Evolutionary conservation across 108 stramenopile species (phyloP).

Genomic region (Hondaea fermentalgiana): DNA sequence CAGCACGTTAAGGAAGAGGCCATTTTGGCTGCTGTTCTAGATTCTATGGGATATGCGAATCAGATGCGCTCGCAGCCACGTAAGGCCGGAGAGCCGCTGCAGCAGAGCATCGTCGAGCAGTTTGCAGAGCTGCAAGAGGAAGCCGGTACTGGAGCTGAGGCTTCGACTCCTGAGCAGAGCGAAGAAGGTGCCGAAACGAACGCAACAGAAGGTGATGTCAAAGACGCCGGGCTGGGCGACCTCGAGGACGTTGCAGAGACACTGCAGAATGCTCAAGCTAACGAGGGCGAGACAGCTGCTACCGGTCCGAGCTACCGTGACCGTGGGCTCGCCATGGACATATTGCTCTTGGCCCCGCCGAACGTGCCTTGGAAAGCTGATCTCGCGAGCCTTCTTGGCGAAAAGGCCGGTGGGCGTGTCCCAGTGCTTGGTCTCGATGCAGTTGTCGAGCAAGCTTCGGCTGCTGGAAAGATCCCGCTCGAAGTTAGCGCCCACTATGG

Average conservation of each 20-base stretch:
- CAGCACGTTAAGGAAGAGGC: conserved; percentile 42
- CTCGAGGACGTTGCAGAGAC: background rate
- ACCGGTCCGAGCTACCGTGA: background rate
- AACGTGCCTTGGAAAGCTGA: background rate
- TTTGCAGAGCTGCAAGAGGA: background rate
- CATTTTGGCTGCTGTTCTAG: conserved; percentile 16
- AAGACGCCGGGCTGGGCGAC: background rate
- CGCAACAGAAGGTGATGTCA: background rate
- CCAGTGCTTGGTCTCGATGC: background rate
- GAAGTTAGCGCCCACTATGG: background rate
- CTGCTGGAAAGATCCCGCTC: background rate
- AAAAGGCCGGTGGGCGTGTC: background rate
- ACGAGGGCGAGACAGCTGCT: background rate
- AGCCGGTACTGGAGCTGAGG: background rate
- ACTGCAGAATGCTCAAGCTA: background rate
- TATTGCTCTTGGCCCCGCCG: background rate
- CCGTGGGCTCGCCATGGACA: background rate
- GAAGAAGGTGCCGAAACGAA: background rate
- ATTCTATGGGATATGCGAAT: background rate
- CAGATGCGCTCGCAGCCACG: background rate
- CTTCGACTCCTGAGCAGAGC: background rate
- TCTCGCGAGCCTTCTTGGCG: background rate
- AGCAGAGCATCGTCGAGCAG: background rate
- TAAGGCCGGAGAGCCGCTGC: background rate
- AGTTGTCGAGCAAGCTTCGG: background rate